Percentiles rank a stretch among this genome's conserved stretches.
Conservation (phyloP, 208 protist genomes). For the Vickermania spadyakhi region DNA sequence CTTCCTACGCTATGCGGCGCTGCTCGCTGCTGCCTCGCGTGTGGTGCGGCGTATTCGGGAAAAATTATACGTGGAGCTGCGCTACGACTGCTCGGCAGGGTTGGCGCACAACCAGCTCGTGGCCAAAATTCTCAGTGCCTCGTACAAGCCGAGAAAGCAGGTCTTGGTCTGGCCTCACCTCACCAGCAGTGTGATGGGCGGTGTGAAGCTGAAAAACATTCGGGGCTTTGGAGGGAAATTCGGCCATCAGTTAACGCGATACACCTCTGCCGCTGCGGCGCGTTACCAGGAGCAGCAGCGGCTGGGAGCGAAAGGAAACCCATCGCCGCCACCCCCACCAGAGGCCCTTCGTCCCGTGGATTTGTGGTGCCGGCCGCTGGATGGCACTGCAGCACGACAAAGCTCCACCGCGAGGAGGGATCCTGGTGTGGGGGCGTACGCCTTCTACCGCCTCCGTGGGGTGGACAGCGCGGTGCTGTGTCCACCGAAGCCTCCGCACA, state of each 20-base stretch:
- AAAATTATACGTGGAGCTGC: conserved; percentile 42
- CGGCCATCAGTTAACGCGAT: no score
- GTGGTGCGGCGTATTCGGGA: conserved; percentile 52
- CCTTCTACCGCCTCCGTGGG: not conserved
- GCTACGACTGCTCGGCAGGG: conserved; percentile 81
- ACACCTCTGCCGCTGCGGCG: not conserved
- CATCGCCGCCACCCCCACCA: no score
- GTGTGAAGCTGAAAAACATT: conserved; percentile 34
- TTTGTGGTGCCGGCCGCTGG: not conserved
- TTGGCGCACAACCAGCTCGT: conserved; percentile 80
- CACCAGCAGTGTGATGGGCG: conserved; percentile 43
- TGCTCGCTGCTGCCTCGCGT: conserved; percentile 48
- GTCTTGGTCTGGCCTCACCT: conserved; percentile 59
- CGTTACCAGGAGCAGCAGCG: not conserved
- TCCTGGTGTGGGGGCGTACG: not conserved
- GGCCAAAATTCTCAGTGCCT: conserved; percentile 69
- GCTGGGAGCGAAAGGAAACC: no score
- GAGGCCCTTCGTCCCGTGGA: not conserved
- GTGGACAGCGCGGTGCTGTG: not conserved
- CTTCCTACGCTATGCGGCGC: conserved; percentile 6
- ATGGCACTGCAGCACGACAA: not conserved
- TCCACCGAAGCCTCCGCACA: not conserved
- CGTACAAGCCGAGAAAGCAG: conserved; percentile 82
- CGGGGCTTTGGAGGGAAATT: conserved; percentile 81
- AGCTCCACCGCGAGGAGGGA: not conserved